phyloP scores from a whole-genome alignment of 2,329 filamentous ascomycete species.

The Pseudocercospora macadamiae region DNA sequence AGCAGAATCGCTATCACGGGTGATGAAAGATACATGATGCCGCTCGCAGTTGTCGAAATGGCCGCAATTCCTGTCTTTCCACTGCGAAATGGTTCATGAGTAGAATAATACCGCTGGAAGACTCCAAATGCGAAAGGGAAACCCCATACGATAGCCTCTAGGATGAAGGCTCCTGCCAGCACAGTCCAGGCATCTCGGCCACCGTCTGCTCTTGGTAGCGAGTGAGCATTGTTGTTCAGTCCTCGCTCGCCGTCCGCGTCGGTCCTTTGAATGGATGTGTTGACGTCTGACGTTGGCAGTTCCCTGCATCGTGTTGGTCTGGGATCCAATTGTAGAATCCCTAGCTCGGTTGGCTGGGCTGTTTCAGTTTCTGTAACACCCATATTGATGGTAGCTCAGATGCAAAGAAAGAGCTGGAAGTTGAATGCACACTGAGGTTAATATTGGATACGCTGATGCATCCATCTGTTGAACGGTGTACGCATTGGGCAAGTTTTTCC shows the following conservation, averaged over 20 bases:
- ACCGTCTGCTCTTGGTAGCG: background rate
- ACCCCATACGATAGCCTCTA: background rate
- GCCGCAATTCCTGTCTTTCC: slow-evolving; percentile 43
- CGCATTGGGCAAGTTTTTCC: too few species aligned
- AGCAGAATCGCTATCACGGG: slow-evolving; percentile 44
- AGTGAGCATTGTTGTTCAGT: background rate
- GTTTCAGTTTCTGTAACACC: background rate
- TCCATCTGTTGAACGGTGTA: too few species aligned
- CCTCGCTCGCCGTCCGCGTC: background rate
- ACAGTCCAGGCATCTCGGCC: background rate
- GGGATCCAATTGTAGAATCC: background rate
- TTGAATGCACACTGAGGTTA: too few species aligned
- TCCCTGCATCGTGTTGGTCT: background rate
- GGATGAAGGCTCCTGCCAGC: background rate
- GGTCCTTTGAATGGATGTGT: background rate
- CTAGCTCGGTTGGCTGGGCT: background rate
- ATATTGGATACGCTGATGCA: too few species aligned
- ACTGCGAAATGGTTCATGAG: background rate
- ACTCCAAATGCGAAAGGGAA: slow-evolving; percentile 7
- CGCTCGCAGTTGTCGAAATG: slow-evolving; percentile 48
- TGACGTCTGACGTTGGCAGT: background rate
- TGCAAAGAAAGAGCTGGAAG: too few species aligned
- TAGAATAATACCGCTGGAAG: slow-evolving; percentile 1
- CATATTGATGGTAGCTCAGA: too few species aligned
- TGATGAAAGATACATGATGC: slow-evolving; percentile 52